Evolutionary conservation across 2,329 filamentous ascomycete species (phyloP), one percentile per base, ranked within the genome.

Genomic region (Pezicula radicicola): DNA sequence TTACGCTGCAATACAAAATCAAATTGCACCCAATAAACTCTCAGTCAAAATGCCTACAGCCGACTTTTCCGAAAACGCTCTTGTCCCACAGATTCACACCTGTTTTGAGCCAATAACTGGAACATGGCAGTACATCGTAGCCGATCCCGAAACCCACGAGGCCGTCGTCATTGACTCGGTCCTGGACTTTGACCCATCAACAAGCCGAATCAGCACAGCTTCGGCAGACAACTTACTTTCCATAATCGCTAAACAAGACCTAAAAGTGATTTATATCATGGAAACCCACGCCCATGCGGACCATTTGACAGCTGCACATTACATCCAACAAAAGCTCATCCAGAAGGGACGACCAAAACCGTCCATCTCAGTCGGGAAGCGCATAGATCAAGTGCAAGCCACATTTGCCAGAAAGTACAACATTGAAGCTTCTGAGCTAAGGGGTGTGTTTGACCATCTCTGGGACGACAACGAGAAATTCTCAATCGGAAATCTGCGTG

Each of bases 281-380:
- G 83, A 87, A 55, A 86, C 83, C 0, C 83, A 87, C 60, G 76
- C 72, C 0, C 79, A 84, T 51, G 80, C 80, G 2, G 79, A 85
- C 49, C 81, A 85, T 51, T 55, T 85, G 0, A 85, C 80, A 0
- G 76, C 83, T 0, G 73, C 81, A 0, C 72, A 73, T 3, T 86
- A 85, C 59, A 70, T 87, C 0, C 79, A 83, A 58, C 63, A 64
- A 0, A 64, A 60, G 2, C 68, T 84, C 0, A 25, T 19, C 9
- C 42, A 41, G 42, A 43, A 30, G n/a, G 37, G 46, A 36, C 25
- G 4, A 25, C 47, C 47, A 0, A 66, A 62, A 47, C 75, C 78
- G 0, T 57, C 58, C 0, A 75, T 84, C 4, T 72, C 78, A 15
- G 83, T 83, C 18, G 80, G 81, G 0, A 74, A 74, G 45, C 71